phyloP scores from a whole-genome alignment of 2,329 filamentous ascomycete species.

The Fusarium redolens region DNA sequence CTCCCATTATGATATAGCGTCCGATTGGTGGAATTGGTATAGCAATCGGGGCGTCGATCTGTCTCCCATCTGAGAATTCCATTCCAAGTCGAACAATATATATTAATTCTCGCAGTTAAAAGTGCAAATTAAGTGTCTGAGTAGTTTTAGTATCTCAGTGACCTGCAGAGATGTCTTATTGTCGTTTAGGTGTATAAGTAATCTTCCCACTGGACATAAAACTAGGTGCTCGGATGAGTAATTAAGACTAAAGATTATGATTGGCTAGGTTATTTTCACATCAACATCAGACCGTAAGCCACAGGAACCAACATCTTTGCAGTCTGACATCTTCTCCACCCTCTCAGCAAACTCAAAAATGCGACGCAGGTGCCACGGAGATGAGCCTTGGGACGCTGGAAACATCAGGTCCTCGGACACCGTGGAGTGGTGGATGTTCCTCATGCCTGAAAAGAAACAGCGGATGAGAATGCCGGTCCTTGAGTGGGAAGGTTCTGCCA shows the following conservation, averaged over 20 bases:
- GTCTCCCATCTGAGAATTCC: no score
- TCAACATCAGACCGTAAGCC: background rate
- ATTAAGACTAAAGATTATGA: background rate
- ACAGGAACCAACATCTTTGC: background rate
- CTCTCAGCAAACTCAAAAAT: background rate
- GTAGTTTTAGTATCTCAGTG: no score
- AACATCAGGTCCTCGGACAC: background rate
- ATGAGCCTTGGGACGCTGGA: no score
- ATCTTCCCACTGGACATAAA: no score
- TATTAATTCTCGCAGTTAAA: no score
- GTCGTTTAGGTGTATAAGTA: no score
- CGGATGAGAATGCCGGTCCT: background rate
- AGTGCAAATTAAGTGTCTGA: no score
- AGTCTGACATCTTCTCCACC: background rate
- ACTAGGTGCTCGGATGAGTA: background rate
- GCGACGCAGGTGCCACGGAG: background rate
- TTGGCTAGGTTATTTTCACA: background rate
- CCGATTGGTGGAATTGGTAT: background rate
- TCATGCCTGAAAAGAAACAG: background rate
- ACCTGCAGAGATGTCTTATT: no score
- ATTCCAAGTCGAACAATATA: no score
- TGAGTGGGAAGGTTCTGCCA: background rate
- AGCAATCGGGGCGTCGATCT: background rate
- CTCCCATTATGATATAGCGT: background rate
- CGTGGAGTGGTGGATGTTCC: conserved; percentile 5